A percentile compares a stretch with the other conserved stretches of the same genome.
These are phyloP conservation scores for Lanmaoa pseudosensibilis DNA, from an alignment of 768 basidiomycete genomes.

Conservation along the genomic window DNA sequence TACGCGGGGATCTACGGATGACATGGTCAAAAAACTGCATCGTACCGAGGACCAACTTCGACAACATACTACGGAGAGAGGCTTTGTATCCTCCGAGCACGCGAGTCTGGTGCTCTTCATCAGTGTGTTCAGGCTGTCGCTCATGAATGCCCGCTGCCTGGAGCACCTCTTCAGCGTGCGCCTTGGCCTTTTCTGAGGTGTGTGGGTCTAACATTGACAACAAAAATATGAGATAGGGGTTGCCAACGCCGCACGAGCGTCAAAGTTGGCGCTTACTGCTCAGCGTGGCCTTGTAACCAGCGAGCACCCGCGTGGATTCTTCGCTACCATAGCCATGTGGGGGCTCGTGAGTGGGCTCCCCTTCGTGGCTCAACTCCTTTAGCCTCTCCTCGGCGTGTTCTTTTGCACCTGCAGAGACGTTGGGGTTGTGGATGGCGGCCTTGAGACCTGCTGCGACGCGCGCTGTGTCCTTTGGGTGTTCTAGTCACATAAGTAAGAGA, in stretches of 20 bases:
- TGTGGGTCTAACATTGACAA: constrained; percentile 45
- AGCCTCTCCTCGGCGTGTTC: constrained; percentile 46
- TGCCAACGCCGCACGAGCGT: no score
- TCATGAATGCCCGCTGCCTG: constrained; percentile 43
- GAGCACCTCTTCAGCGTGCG: constrained; percentile 54
- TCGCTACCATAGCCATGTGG: not conserved
- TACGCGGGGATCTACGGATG: constrained; percentile 43
- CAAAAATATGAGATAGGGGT: not conserved
- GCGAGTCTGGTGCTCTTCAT: constrained; percentile 44
- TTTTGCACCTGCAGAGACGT: constrained; percentile 57
- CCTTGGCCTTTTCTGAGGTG: constrained; percentile 50
- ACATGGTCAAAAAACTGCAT: not conserved
- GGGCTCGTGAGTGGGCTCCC: constrained; percentile 1
- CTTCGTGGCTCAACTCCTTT: constrained; percentile 37
- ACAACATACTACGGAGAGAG: constrained; percentile 45
- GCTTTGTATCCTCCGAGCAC: constrained; percentile 60
- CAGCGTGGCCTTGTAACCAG: constrained; percentile 53
- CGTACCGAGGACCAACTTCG: not conserved
- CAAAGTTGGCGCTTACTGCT: constrained; percentile 34
- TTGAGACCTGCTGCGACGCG: constrained; percentile 58
- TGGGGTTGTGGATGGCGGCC: constrained; percentile 58
- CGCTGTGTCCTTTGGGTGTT: constrained; percentile 39
- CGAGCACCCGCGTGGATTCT: constrained; percentile 32
- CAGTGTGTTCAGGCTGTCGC: constrained; percentile 27
- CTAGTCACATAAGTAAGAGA: constrained; percentile 5